Conservation (phyloP, 345 rosid genomes). For the Psidium guajava region DNA sequence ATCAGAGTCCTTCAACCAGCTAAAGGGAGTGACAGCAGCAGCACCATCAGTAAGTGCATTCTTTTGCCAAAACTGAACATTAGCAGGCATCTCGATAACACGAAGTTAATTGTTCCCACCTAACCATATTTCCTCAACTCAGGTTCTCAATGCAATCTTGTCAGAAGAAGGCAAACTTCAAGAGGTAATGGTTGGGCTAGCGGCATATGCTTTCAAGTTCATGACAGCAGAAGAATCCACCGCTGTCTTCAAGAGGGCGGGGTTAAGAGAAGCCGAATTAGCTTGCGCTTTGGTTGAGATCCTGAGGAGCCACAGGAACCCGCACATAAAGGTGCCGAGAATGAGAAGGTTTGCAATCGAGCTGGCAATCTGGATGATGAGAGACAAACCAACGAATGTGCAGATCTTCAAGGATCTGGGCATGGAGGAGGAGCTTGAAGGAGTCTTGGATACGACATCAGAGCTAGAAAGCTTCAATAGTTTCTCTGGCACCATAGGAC, state of each 20-base stretch:
- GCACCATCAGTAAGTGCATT: constrained; percentile 48
- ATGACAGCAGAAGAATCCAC: constrained; percentile 38
- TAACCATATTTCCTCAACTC: background rate
- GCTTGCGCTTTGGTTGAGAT: constrained; percentile 26
- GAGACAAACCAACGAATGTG: constrained; percentile 17
- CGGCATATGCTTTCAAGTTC: constrained; percentile 39
- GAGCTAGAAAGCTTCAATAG: constrained; percentile 67
- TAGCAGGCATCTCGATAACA: background rate
- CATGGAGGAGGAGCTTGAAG: constrained; percentile 41
- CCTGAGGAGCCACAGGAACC: constrained; percentile 35
- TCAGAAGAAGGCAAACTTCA: constrained; percentile 51
- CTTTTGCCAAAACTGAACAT: background rate
- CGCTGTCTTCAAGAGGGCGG: constrained; percentile 18
- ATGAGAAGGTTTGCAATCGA: constrained; percentile 57
- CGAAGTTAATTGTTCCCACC: background rate
- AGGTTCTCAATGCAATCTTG: constrained; percentile 60
- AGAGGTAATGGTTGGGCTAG: constrained; percentile 72
- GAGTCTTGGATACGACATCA: constrained; percentile 52
- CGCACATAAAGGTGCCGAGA: constrained; percentile 41
- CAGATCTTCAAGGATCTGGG: constrained; percentile 27
- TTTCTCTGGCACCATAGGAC: constrained; percentile 61
- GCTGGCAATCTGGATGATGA: constrained; percentile 72
- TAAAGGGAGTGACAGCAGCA: constrained; percentile 38
- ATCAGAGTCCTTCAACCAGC: constrained; percentile 26
- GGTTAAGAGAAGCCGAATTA: constrained; percentile 30